phyloP scores from a whole-genome alignment of 1,139 yeast genomes.

The Debaryomyces psychrophilus region DNA sequence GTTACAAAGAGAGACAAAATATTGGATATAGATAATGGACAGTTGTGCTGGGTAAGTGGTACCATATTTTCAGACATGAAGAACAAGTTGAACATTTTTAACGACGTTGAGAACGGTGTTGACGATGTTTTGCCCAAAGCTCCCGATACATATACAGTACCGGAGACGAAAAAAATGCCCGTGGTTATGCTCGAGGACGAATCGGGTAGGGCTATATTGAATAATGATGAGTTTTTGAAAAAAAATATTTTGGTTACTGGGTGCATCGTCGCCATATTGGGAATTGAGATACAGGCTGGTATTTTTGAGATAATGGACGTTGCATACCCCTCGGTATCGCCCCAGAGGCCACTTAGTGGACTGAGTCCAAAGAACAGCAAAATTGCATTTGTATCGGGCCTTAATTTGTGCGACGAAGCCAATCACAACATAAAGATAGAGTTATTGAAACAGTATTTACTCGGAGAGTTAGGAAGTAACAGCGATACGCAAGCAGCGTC shows the following conservation, averaged over 20 bases:
- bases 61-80: conserved; percentile 84
- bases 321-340: conserved; percentile 65
- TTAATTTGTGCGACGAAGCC: conserved; percentile 54
- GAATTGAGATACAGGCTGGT: conserved; percentile 84
- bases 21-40: conserved; percentile 69
- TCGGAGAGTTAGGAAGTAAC: conserved; percentile 63
- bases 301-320: conserved; percentile 83
- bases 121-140: conserved; percentile 54
- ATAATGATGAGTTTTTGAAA: conserved; percentile 59
- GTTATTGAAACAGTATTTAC: conserved; percentile 68
- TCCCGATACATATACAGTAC: conserved; percentile 31
- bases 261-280: conserved; percentile 78
- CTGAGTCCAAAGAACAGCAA: conserved; percentile 15
- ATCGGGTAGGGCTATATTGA: conserved; percentile 79
- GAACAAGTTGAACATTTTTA: conserved; percentile 80
- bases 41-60: conserved; percentile 88
- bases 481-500: conserved; percentile 27
- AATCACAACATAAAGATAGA: conserved; percentile 52
- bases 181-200: conserved; percentile 89
- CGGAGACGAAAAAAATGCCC: conserved; percentile 29
- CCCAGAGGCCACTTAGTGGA: conserved; percentile 47
- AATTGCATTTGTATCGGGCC: conserved; percentile 75
- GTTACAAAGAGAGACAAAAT: conserved; percentile 60
- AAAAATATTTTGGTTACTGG: conserved; percentile 77
- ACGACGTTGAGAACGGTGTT: conserved; percentile 69